Evolutionary conservation across 1,139 yeast species (phyloP).

Genomic region (Pichia sp.): DNA sequence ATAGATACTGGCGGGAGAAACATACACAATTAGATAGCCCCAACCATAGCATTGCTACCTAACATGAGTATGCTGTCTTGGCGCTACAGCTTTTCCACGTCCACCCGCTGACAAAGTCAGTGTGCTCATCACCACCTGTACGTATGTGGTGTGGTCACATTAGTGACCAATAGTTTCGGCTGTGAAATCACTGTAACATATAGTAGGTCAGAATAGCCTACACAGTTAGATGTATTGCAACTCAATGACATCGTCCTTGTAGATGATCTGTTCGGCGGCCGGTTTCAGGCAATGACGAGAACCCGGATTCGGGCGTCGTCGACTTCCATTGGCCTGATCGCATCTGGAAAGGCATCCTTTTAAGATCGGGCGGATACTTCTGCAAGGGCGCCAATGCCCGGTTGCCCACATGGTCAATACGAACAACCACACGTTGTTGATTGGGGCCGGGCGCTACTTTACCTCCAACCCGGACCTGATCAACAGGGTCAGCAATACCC

Average conservation of each 20-base stretch:
- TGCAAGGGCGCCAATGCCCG: conserved; percentile 7
- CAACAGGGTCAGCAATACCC: conserved; percentile 42
- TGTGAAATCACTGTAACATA: neutral
- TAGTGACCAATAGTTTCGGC: neutral
- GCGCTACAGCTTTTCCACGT: neutral
- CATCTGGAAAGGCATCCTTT: conserved; percentile 15
- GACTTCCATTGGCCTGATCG: conserved; percentile 17
- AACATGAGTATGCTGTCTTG: neutral
- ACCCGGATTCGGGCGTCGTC: conserved; percentile 8
- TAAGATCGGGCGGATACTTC: conserved; percentile 18
- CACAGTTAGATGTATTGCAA: too few species aligned
- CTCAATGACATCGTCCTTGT: too few species aligned
- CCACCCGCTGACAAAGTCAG: neutral
- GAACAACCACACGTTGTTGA: conserved; percentile 16
- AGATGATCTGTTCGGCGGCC: too few species aligned
- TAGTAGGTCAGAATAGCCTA: too few species aligned
- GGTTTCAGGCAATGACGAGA: conserved; percentile 22
- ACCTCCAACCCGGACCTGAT: conserved; percentile 52
- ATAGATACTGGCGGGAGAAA: too few species aligned
- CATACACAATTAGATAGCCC: too few species aligned
- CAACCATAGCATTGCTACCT: too few species aligned
- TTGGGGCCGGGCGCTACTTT: conserved; percentile 40
- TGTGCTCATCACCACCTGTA: neutral
- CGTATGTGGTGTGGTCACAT: neutral
- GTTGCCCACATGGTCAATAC: conserved; percentile 10